These are phyloP conservation scores for Gossypium thurberi DNA, from an alignment of 345 rosid species.

Conservation along the genomic window DNA sequence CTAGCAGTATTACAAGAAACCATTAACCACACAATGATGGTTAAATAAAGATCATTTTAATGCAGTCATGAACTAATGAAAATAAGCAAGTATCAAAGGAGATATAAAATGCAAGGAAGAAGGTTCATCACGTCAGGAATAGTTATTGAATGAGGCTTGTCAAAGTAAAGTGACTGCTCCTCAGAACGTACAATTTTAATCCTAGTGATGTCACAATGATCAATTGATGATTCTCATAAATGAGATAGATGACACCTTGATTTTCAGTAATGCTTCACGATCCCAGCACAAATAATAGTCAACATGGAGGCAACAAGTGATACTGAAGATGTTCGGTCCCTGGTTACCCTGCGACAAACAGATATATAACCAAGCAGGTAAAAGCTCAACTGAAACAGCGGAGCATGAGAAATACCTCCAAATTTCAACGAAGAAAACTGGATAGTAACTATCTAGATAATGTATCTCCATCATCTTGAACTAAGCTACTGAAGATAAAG, in stretches of 20 bases:
- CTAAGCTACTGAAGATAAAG: constrained; percentile 12
- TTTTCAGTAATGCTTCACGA: background rate
- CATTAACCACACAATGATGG: background rate
- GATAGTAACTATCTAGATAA: background rate
- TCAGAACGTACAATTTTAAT: background rate
- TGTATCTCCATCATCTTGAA: constrained; percentile 11
- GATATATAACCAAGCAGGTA: background rate
- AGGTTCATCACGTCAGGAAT: background rate
- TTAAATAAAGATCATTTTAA: background rate
- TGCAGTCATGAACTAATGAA: background rate
- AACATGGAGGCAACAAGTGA: background rate
- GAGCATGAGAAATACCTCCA: background rate
- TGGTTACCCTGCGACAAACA: background rate
- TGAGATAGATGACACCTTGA: background rate
- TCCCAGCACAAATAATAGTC: background rate
- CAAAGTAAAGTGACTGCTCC: background rate
- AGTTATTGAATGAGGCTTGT: background rate
- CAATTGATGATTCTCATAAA: constrained; percentile 1
- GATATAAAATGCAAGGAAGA: background rate
- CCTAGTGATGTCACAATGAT: background rate
- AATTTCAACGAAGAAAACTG: background rate
- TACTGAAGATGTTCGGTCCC: background rate
- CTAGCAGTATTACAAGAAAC: background rate
- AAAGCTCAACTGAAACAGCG: background rate
- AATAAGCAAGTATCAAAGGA: background rate